Evolutionary conservation across 2,329 filamentous ascomycete species (phyloP).

Genomic region (Mollisia scopiformis): DNA sequence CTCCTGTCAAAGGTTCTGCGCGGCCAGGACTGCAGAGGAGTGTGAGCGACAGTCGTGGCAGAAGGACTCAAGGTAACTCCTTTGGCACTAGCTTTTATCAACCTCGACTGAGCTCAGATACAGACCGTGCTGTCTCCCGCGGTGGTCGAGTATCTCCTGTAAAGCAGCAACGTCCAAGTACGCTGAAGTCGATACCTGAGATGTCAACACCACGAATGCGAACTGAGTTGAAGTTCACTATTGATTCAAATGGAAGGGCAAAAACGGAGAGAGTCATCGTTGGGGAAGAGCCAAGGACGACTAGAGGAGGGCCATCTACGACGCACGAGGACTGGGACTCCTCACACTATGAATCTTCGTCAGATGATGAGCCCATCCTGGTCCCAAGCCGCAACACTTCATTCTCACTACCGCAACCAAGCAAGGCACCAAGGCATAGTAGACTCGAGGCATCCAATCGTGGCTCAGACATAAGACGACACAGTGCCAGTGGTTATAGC

Average conservation of each 20-base stretch:
- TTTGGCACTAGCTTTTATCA: not conserved
- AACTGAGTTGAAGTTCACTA: conserved; percentile 64
- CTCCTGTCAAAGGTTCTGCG: conserved; percentile 33
- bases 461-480: conserved; percentile 20
- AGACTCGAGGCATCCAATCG: conserved; percentile 29
- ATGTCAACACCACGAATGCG: conserved; percentile 44
- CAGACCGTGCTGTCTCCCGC: conserved; percentile 27
- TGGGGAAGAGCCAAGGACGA: conserved; percentile 25
- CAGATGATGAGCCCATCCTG: conserved; percentile 67
- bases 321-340: conserved; percentile 45
- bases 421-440: conserved; percentile 28
- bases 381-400: conserved; percentile 64
- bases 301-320: conserved; percentile 21
- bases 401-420: conserved; percentile 42
- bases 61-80: conserved; percentile 27
- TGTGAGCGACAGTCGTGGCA: conserved; percentile 34
- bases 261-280: conserved; percentile 35
- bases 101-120: conserved; percentile 13
- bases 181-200: conserved; percentile 63
- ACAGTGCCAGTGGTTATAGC: conserved; percentile 32
- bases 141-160: conserved; percentile 48
- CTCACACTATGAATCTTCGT: conserved; percentile 54
- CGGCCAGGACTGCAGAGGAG: conserved; percentile 33
- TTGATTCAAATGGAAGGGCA: conserved; percentile 61
- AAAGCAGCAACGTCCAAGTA: conserved; percentile 51